These are phyloP conservation scores for Eruca vesicaria DNA, from an alignment of 441 rosid species.

Conservation along the genomic window DNA sequence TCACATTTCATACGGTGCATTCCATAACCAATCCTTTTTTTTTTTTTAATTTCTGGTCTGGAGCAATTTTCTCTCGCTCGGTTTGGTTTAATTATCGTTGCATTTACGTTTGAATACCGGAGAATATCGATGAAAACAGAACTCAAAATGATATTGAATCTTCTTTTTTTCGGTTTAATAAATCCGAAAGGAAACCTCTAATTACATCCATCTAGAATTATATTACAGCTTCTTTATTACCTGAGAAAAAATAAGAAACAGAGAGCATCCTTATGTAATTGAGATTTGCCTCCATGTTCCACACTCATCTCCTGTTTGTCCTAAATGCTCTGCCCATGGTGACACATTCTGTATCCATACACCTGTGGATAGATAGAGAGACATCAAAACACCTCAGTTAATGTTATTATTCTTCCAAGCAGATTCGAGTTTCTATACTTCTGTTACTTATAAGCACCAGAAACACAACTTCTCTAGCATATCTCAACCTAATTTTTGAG, in stretches of 20 bases:
- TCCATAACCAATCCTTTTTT: not conserved
- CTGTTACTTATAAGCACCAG: not conserved
- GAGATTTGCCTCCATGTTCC: conserved; percentile 31
- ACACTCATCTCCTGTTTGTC: conserved; percentile 36
- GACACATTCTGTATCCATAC: conserved; percentile 90
- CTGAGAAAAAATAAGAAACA: not conserved
- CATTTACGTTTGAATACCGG: not conserved
- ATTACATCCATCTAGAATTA: not conserved
- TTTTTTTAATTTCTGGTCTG: not conserved
- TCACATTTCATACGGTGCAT: not conserved
- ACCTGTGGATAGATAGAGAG: conserved; percentile 54
- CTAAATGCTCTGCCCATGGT: conserved; percentile 91
- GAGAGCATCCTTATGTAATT: not conserved
- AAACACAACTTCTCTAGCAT: conserved; percentile 1
- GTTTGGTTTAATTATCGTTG: not conserved
- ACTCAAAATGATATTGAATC: not conserved
- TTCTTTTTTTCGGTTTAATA: not conserved
- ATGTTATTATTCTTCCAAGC: not conserved
- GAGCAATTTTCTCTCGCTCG: not conserved
- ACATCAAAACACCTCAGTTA: not conserved
- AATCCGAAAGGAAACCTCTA: not conserved
- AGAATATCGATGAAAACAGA: not conserved
- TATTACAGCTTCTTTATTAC: not conserved
- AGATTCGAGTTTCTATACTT: not conserved
- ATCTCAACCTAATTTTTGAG: not conserved